Base-by-base conservation (phyloP, 768 basidiomycete genomes). In the Cystofilobasidium bisporidii region DNA sequence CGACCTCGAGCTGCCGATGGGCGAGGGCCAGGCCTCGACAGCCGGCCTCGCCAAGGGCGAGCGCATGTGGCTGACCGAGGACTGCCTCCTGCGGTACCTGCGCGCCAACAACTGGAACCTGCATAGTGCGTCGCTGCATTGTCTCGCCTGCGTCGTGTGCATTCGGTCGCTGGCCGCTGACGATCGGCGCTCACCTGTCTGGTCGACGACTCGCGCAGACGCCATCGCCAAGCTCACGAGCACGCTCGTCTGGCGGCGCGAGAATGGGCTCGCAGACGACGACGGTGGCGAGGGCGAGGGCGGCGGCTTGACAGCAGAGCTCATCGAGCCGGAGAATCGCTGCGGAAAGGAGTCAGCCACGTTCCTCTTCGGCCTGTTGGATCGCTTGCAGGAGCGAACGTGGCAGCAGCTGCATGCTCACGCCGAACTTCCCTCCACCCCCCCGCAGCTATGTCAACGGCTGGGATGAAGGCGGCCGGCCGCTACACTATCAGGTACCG, bases 41-140 rank as follows among this genome's bases (percentile, higher is more conserved):
- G 47, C n/a, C 28, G 22, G 20, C 30, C 57, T 50, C 26, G 11
- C 15, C 18, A 33, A 28, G 43, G 12, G 17, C 3, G 68, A 69
- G 63, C 47, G 48, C 45, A 64, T 69, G 68, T 69, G 68, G 68
- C 58, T 69, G 30, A 69, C 63, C 2, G 63, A 64, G 40, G 68
- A 64, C 24, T 69, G 68, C 50, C 48, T 69, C 11, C 45, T 59
- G 62, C 63, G 68, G 18, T 69, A 69, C 24, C 33, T 69, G 1
- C 43, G 68, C 2, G 68, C 68, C 12, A 36, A 69, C 55, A 64
- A 64, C 5, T 69, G 68, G 68, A 33, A 53, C 26, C 28, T 59
- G 26, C 26, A 30, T 10, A n/a, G 64, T 65, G 38, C 24, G 55
- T 65, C n/a, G 20, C 33, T 40, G 5, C 32, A 4, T 36, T 22